Evolutionary conservation across 495 filamentous ascomycete genomes (phyloP).

Genomic region (Hypoxylon trugodes): DNA sequence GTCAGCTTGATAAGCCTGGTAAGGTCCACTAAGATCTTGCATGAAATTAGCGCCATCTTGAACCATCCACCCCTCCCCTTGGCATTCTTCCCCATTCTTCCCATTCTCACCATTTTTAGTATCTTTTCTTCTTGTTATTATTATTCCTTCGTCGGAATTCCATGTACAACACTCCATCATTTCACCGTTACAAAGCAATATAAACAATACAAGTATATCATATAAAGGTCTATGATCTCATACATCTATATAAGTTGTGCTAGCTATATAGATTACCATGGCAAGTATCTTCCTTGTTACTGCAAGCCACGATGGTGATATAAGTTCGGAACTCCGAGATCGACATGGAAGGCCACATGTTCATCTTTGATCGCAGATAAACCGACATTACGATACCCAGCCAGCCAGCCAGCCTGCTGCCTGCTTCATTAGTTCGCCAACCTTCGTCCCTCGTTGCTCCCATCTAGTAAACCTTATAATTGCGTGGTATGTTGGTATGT

Average conservation of each 20-base stretch:
- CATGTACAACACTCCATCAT: too few relatives aligned
- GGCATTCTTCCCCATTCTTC: too few relatives aligned
- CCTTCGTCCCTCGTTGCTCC: not conserved
- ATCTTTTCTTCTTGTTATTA: too few relatives aligned
- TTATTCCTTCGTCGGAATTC: too few relatives aligned
- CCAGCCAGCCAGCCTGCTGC: too few relatives aligned
- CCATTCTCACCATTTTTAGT: too few relatives aligned
- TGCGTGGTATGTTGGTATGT: not conserved
- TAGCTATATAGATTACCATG: too few relatives aligned
- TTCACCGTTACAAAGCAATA: too few relatives aligned
- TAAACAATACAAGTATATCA: too few relatives aligned
- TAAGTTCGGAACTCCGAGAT: constrained; percentile 24
- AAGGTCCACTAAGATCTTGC: constrained; percentile 30
- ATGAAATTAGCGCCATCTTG: constrained; percentile 22
- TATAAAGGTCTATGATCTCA: constrained; percentile 34
- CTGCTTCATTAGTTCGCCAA: not conserved
- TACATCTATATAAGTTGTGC: not conserved
- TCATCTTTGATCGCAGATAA: not conserved
- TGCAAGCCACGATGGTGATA: not conserved
- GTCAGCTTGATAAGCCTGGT: too few relatives aligned
- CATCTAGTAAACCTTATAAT: constrained; percentile 31
- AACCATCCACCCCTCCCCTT: not conserved
- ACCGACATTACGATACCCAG: not conserved
- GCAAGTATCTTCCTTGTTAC: not conserved
- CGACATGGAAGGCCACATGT: constrained; percentile 1